Conservation (phyloP, 2,329 filamentous ascomycete genomes). For the Aspergillus novoparasiticus region DNA sequence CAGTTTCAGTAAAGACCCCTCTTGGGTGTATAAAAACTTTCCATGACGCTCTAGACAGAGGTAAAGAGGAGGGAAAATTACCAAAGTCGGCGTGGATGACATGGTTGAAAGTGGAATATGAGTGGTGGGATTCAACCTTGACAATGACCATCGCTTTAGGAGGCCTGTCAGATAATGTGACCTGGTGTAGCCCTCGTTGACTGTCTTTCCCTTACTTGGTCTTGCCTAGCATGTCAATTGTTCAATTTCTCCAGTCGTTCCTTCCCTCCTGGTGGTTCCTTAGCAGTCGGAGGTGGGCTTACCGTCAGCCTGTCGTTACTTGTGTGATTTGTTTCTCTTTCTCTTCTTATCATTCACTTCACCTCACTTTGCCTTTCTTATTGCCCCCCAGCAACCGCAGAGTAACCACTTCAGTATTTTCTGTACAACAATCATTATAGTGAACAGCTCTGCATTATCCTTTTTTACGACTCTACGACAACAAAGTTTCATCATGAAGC, state of each 20-base stretch:
- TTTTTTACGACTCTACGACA: background rate
- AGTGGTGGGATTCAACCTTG: background rate
- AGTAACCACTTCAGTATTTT: background rate
- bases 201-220: background rate
- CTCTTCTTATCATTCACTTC: background rate
- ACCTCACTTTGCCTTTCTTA: background rate
- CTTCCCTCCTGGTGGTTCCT: background rate
- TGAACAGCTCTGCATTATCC: background rate
- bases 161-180: background rate
- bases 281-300: background rate
- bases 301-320: background rate
- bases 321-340: no score
- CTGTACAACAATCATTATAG: background rate
- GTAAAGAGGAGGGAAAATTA: background rate
- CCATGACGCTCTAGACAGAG: background rate
- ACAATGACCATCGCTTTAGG: background rate
- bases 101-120: background rate
- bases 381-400: background rate
- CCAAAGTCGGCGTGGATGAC: background rate
- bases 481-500: background rate
- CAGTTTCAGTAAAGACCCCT: background rate
- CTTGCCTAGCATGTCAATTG: background rate
- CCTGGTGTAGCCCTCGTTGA: background rate
- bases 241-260: background rate
- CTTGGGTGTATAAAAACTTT: background rate